A percentile compares a stretch with the other conserved stretches of the same genome.
Evolutionary conservation across 192 early-diverging fungal genomes (phyloP).

Genomic region (Hyaloraphidium curvatum): DNA sequence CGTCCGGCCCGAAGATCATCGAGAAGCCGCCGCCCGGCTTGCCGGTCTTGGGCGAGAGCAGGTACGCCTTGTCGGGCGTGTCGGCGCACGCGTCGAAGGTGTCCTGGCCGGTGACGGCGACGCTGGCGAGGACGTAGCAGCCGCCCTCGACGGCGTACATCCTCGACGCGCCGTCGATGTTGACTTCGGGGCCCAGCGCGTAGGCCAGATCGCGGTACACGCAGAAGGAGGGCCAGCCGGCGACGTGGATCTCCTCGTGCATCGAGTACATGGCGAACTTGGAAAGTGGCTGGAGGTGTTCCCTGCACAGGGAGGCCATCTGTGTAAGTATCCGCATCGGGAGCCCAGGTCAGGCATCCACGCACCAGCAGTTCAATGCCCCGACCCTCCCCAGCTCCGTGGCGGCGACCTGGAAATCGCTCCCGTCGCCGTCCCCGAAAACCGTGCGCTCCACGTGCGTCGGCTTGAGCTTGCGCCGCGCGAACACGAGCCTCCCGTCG

Average conservation of each 20-base stretch:
- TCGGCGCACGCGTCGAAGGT: too few species aligned
- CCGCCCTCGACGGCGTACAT: too few species aligned
- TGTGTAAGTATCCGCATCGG: too few species aligned
- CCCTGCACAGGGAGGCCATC: too few species aligned
- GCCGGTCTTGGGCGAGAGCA: not conserved
- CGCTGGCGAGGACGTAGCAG: too few species aligned
- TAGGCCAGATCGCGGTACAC: too few species aligned
- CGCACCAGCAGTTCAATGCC: not conserved
- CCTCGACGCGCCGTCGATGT: too few species aligned
- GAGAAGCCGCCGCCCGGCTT: not conserved
- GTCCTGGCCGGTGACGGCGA: too few species aligned
- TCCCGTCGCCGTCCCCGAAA: not conserved
- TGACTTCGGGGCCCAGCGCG: too few species aligned
- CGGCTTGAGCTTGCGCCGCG: not conserved
- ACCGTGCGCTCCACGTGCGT: slow-evolving; percentile 3
- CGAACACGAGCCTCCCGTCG: not conserved
- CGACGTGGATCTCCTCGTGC: not conserved
- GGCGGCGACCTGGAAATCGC: not conserved
- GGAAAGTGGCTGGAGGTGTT: not conserved
- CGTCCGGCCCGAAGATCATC: not conserved
- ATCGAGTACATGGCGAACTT: not conserved
- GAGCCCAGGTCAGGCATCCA: too few species aligned
- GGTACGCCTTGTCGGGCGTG: too few species aligned
- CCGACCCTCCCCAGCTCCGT: not conserved
- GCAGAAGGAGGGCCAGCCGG: too few species aligned